Evolutionary conservation across 1,284 basidiomycete genomes (phyloP), one percentile per base, ranked within the genome.

Genomic region (Cryptococcus floricola): DNA sequence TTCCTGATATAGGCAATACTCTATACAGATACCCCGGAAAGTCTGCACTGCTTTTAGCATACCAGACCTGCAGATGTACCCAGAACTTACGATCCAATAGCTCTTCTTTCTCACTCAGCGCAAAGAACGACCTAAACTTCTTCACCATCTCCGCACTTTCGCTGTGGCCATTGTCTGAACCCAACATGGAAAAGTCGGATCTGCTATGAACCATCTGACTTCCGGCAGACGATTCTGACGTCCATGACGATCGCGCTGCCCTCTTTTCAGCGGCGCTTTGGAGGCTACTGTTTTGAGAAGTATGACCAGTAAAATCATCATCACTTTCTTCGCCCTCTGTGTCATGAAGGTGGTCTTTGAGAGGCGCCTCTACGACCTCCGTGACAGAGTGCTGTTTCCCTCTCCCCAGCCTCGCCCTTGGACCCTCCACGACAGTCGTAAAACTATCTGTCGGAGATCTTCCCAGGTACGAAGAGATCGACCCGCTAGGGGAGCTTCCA

Each of bases 11-110:
- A 0, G 94, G 94, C 8, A 96, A 75, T 23, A 94, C 81, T 52
- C 93, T 83, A 75, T 87, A 90, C 45, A 97, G 80, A 71, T 88
- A 93, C 16, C 91, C 91, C 39, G 88, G 83, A 74, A 93, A 91
- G 71, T 89, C 92, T 95, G 10, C 43, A 52, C 14, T 8, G 19
- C 43, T n/a, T 3, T 18, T 23, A 25, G 12, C 28, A 16, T 14
- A 12, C 42, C 47, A 49, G 51, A 8, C 14, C 5, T n/a, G 18
- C 25, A 5, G 14, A n/a, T 8, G 13, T 18, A 14, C 42, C 14
- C 42, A n/a, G 47, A 18, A 82, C 89, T 71, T 71, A 92, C 92
- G 87, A 67, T 91, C 90, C 53, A 94, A 80, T 38, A 95, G 72
- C n/a, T 77, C 82, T 77, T 96, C 92, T 69, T 85, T 89, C 58